Percentiles rank a stretch among this genome's conserved stretches.
Evolutionary conservation across 495 filamentous ascomycete genomes (phyloP).

Genomic region (Amphirosellinia nigrospora): DNA sequence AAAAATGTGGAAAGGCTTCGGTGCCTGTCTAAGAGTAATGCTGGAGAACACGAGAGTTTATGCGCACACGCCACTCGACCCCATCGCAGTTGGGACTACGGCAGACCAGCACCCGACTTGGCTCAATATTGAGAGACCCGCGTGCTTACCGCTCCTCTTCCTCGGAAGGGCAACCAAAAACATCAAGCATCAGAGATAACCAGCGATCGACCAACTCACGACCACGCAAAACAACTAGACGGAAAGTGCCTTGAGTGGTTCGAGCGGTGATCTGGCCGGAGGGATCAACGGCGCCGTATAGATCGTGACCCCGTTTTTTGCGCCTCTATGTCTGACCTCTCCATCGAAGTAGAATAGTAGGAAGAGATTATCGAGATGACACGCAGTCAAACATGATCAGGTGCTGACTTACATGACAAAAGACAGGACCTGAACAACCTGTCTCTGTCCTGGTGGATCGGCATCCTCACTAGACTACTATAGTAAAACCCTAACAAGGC

Average conservation of each 20-base stretch:
- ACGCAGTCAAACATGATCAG: constrained; percentile 45
- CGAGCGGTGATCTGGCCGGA: not conserved
- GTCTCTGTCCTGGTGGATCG: constrained; percentile 21
- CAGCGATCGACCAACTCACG: constrained; percentile 5
- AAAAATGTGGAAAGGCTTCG: not conserved
- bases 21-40: not conserved
- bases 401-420: no score
- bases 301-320: constrained; percentile 5
- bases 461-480: not conserved
- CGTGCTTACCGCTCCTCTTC: constrained; percentile 13
- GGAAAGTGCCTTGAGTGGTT: constrained; percentile 6
- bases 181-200: not conserved
- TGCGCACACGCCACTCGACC: not conserved
- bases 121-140: not conserved
- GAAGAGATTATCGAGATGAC: constrained; percentile 36
- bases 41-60: no score
- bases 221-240: not conserved
- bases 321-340: not conserved
- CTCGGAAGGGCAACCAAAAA: not conserved
- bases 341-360: not conserved
- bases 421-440: not conserved
- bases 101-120: not conserved
- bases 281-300: not conserved
- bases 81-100: not conserved
- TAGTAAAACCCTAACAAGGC: constrained; percentile 3